These are phyloP conservation scores for Chaetomium sp. DNA, from an alignment of 2,329 filamentous ascomycete genomes.

Conservation along the genomic window DNA sequence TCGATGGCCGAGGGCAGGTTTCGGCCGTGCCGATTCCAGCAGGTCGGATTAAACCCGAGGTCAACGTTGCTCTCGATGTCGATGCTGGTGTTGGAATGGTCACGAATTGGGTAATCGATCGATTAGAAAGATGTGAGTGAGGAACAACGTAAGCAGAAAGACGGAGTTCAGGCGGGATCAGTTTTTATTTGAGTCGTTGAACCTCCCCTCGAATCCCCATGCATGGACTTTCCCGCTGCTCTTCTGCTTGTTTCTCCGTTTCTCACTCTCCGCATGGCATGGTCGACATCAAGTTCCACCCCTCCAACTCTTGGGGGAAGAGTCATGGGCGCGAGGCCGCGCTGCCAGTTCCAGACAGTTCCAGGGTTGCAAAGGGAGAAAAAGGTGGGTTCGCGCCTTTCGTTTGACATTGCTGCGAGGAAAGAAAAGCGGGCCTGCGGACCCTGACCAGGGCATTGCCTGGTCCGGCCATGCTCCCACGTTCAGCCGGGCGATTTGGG, in stretches of 20 bases:
- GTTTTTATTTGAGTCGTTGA: conserved; percentile 16
- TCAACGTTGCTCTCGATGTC: not conserved
- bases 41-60: no score
- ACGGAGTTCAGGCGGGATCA: conserved; percentile 6
- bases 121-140: not conserved
- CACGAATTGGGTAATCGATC: no score
- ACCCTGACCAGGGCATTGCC: no score
- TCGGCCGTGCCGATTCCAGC: no score
- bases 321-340: conserved; percentile 14
- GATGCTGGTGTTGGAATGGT: not conserved
- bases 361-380: conserved; percentile 6
- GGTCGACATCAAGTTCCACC: conserved; percentile 13
- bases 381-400: conserved; percentile 25
- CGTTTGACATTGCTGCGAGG: conserved; percentile 22
- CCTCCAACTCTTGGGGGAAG: conserved; percentile 10
- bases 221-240: not conserved
- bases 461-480: no score
- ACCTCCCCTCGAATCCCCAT: conserved; percentile 1
- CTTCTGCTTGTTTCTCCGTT: no score
- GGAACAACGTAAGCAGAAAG: conserved; percentile 7
- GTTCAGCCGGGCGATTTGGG: no score
- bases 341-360: not conserved
- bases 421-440: no score
- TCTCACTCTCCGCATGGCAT: not conserved
- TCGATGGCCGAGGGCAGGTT: not conserved